Evolutionary conservation across 83 land plant species (phyloP), one percentile per base, ranked within the genome.

Genomic region (Larix sibirica): DNA sequence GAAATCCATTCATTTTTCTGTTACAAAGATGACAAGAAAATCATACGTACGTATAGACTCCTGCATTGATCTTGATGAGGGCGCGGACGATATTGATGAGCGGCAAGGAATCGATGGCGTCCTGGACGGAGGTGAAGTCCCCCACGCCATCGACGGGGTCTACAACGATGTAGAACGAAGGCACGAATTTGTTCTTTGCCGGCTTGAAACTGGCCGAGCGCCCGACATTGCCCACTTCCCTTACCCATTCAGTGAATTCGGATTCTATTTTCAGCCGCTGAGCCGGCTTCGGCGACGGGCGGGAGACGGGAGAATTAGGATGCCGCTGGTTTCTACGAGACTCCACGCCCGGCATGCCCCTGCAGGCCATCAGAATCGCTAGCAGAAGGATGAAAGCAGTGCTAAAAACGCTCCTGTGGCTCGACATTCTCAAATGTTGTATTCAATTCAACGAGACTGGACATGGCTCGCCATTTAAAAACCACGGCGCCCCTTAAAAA

Each of bases 51-150:
- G 77, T 79, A 80, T 89, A 91, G 6, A 76, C 66, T 58, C 94
- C 94, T 23, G 86, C 59, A 42, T 79, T 62, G 59, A 91, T 78
- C 4, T 26, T 66, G 44, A 91, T 87, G 18, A 85, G 65, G 17
- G 84, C 89, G 20, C 94, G 77, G 6, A 83, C 81, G 56, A 47
- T 36, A 59, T 85, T 89, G 71, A 83, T 36, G 18, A 80, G 18
- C 4, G 92, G 90, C 8, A 92, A 56, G 18, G 92, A 82, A 40
- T 92, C 84, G 9, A 92, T 71, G 40, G 94, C 94, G 31, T 80
- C 76, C 62, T 92, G 88, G 13, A 92, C 77, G 4, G 87, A 70
- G 26, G 62, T 61, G 54, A 88, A 92, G 62, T 79, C 77, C 14
- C 90, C 94, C 1, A 40, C 14, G 6, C 80, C 84, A 17, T 78